Conservation (phyloP, 805 yeast genomes). For the Saitoella complicata region DNA sequence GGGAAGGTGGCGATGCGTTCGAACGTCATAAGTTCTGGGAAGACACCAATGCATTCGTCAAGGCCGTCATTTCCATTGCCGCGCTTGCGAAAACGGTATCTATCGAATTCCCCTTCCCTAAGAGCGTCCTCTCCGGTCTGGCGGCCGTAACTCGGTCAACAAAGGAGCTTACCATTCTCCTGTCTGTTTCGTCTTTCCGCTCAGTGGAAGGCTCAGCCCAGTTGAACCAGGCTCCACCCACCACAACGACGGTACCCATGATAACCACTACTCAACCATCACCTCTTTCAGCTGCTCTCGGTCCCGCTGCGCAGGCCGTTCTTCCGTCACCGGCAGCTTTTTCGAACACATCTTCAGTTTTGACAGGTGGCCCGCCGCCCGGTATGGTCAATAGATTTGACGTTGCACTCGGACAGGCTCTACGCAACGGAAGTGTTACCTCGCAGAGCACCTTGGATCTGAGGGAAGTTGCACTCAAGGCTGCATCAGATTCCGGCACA, state of each 20-base stretch:
- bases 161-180: slow-evolving; percentile 73
- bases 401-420: no score
- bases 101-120: slow-evolving; percentile 59
- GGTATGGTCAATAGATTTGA: no score
- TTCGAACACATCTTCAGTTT: no score
- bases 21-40: slow-evolving; percentile 64
- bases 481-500: no score
- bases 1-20: slow-evolving; percentile 27
- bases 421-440: no score
- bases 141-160: slow-evolving; percentile 72
- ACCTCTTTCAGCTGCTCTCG: slow-evolving; percentile 25
- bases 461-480: no score
- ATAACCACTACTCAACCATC: slow-evolving; percentile 5
- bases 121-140: slow-evolving; percentile 62
- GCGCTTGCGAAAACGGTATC: slow-evolving; percentile 69
- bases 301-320: slow-evolving; percentile 26
- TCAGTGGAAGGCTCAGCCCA: neutral
- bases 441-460: no score
- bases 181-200: slow-evolving; percentile 48
- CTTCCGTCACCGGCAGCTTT: no score
- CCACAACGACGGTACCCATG: no score
- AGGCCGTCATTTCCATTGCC: slow-evolving; percentile 66
- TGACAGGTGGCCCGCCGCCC: no score
- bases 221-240: no score
- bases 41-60: slow-evolving; percentile 62